Evolutionary conservation across 2,329 filamentous ascomycete species (phyloP).

Genomic region (Botryotinia globosa): DNA sequence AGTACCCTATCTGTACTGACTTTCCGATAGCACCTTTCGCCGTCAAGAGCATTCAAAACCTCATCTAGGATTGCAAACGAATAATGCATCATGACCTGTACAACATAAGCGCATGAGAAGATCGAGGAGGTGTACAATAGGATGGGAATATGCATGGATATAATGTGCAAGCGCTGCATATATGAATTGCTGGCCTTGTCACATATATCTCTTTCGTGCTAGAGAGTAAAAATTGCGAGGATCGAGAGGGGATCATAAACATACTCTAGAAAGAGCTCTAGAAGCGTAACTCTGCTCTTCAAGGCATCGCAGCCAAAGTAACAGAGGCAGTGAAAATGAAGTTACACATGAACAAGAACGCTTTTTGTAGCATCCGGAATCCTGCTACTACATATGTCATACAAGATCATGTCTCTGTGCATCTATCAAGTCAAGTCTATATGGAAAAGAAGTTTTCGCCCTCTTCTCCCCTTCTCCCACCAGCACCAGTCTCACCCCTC

Average conservation of each 20-base stretch:
- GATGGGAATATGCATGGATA: not conserved
- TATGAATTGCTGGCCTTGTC: not conserved
- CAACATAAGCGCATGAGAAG: constrained; percentile 12
- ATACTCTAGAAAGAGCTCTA: not conserved
- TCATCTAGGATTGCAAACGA: constrained; percentile 41
- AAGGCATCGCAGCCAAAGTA: not conserved
- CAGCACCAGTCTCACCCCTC: not conserved
- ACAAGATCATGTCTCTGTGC: not conserved
- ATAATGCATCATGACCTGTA: constrained; percentile 17
- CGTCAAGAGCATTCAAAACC: constrained; percentile 52
- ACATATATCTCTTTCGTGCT: not conserved
- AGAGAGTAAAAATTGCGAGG: not conserved
- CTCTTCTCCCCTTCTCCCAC: not conserved
- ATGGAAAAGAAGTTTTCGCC: not conserved
- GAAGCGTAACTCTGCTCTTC: not conserved
- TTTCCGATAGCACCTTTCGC: constrained; percentile 50
- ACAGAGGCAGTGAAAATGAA: not conserved
- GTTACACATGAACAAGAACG: not conserved
- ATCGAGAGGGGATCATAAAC: not conserved
- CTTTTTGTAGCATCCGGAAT: not conserved
- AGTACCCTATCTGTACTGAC: constrained; percentile 14
- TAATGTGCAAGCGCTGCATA: not conserved
- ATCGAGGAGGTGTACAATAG: not conserved
- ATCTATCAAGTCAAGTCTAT: not conserved
- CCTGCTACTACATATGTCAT: not conserved